Conservation (phyloP, 306 rosid species). For the Quercus dentata region DNA sequence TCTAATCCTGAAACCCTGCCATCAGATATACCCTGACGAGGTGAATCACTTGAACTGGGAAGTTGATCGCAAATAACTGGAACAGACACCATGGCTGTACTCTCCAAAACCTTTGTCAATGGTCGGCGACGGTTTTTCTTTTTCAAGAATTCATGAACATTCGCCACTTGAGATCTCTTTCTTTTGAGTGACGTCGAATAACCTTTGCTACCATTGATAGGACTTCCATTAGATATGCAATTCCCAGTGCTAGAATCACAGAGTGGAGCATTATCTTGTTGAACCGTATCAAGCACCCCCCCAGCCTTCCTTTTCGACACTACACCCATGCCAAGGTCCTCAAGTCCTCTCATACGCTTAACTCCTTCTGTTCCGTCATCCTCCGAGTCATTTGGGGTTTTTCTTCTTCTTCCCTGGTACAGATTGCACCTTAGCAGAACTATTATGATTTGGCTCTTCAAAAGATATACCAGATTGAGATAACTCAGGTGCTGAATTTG, state of each 20-base stretch:
- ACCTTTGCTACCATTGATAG: constrained; percentile 51
- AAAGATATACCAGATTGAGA: constrained; percentile 90
- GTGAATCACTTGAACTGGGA: constrained; percentile 56
- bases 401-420: constrained; percentile 76
- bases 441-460: constrained; percentile 76
- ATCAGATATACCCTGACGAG: constrained; percentile 46
- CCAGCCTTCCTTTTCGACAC: constrained; percentile 52
- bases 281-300: constrained; percentile 53
- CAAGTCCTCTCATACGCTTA: constrained; percentile 92
- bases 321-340: constrained; percentile 75
- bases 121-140: constrained; percentile 73
- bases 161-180: constrained; percentile 74
- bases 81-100: constrained; percentile 79
- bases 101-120: constrained; percentile 84
- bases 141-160: constrained; percentile 61
- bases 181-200: constrained; percentile 52
- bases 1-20: constrained; percentile 51
- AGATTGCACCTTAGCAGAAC: constrained; percentile 63
- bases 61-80: constrained; percentile 64
- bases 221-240: constrained; percentile 53
- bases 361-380: constrained; percentile 96
- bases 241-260: constrained; percentile 41
- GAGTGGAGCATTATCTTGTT: constrained; percentile 54
- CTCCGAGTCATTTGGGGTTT: constrained; percentile 94
- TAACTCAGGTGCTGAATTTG: constrained; percentile 77